Percentiles rank a stretch among this genome's conserved stretches.
Evolutionary conservation across 208 protist species (phyloP).

Genomic region (Leishmania guyanensis): DNA sequence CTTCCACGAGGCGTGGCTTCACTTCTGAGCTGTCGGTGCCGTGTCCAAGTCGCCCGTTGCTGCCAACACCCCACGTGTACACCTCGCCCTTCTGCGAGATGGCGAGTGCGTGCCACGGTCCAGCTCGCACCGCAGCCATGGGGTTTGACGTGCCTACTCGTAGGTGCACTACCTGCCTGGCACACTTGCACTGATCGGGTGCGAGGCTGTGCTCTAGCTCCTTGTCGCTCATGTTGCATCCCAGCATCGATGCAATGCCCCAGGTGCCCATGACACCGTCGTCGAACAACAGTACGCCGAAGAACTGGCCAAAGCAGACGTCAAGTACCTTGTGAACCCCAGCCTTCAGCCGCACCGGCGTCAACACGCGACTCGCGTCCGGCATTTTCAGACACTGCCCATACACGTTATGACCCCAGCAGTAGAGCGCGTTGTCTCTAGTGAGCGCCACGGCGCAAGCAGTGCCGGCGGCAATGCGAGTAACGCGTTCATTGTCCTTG

Average conservation of each 20-base stretch:
- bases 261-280: slow-evolving; percentile 63
- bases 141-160: not conserved
- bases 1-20: slow-evolving; percentile 53
- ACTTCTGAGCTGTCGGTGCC: slow-evolving; percentile 39
- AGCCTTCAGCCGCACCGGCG: slow-evolving; percentile 37
- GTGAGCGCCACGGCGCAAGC: slow-evolving; percentile 49
- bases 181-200: slow-evolving; percentile 34
- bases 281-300: slow-evolving; percentile 47
- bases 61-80: slow-evolving; percentile 74
- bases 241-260: slow-evolving; percentile 59
- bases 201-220: slow-evolving; percentile 34
- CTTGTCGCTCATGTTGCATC: slow-evolving; percentile 24
- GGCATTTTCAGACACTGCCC: slow-evolving; percentile 64
- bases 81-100: slow-evolving; percentile 56
- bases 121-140: slow-evolving; percentile 43
- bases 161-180: slow-evolving; percentile 36
- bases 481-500: slow-evolving; percentile 39
- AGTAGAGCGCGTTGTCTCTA: slow-evolving; percentile 43
- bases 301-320: slow-evolving; percentile 58
- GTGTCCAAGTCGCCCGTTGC: slow-evolving; percentile 68
- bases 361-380: slow-evolving; percentile 20
- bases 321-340: slow-evolving; percentile 34
- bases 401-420: slow-evolving; percentile 77
- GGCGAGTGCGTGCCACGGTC: slow-evolving; percentile 61
- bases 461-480: slow-evolving; percentile 43